Base-by-base conservation (phyloP, 306 rosid species). In the Trichosanthes cucumerina region DNA sequence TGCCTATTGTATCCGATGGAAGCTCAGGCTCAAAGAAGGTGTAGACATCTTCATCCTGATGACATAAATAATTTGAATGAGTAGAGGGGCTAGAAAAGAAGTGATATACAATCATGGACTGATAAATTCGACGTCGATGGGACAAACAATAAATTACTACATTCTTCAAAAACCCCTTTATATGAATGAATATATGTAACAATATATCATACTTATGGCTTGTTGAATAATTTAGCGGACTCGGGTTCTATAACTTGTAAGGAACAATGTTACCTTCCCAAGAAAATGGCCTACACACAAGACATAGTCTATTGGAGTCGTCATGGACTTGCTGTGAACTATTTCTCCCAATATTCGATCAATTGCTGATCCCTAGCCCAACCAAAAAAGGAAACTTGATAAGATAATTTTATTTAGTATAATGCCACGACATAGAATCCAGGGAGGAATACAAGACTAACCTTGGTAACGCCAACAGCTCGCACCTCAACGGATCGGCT, bases 341-440 rank as follows among this genome's bases (percentile, higher is more conserved):
- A 95, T 92, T 91, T 95, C 98, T 80, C 97, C 97, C 73, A 95
- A 62, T 79, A 95, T 95, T 78, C 98, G 96, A 82, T 95, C 98
- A 68, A 95, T 91, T 52, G 98, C 99, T 60, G 99, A 96, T 81
- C 99, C 99, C 98, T 96, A 84, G 79, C 79, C 63, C 36, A 54
- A 75, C 34, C 39, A 63, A 81, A 43, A 23, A 6, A 34, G 4
- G 3, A 2, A 34, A 7, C 52, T 58, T 23, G 23, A 38, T 43
- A 24, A 71, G 74, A 78, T 4, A 16, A 21, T 33, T 36, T 33
- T 36, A 23, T 54, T 33, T 3, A 9, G 53, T 50, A 33, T 34
- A 12, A 34, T 53, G 52, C 58, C 58, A 13, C 36, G 36, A 13
- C 5, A 71, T 2, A 38, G 38, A 16, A 72, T 44, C 41, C 23